Base-by-base conservation (phyloP, 2,329 filamentous ascomycete species). In the Talaromyces verruculosus region DNA sequence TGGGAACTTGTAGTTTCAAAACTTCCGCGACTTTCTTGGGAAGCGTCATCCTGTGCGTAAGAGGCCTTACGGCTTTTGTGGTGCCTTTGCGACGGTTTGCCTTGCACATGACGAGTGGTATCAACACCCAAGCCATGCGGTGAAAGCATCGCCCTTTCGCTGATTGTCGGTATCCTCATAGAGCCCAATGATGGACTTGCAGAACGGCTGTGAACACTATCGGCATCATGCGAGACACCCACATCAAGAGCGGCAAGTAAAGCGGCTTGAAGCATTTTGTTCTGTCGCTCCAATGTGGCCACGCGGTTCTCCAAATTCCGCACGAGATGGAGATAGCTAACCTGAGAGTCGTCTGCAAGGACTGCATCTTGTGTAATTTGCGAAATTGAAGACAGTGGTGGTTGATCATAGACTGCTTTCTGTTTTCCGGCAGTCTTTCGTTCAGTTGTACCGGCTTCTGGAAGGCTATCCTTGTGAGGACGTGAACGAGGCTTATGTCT, bases 221-320 rank as follows among this genome's bases (percentile, higher is more conserved):
- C 72, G 2, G 74, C 64, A 45, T 73, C 72, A 19, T 71, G 72
- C 49, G 76, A 78, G 35, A 72, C 72, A 6, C 77, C 76, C 5
- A 75, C 75, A 61, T 80, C 77, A 33, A 80, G 69, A 5, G 78
- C 77, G 1, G 78, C 77, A 37, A 79, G 68, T 10, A 81, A 73
- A 39, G 79, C 79, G 5, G 79, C 78, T 41, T 79, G 78, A 11
- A 81, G 76, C 61, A 80, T 74, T 64, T 76, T 76, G 69, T 81
- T 81, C 61, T 81, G 79, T 15, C 76, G 77, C 65, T 80, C 78
- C 7, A 81, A 74, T 25, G 76, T 73, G 8, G 75, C 72, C 41
- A 80, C 73, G 17, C 78, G 77, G 17, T 74, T 74, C 66, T 80
- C 77, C 6, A 80, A 73, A n/a, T 72, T 69, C 13, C 72, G 62